phyloP scores from a whole-genome alignment of 2,329 filamentous ascomycete species.

The Epichloe sp. region DNA sequence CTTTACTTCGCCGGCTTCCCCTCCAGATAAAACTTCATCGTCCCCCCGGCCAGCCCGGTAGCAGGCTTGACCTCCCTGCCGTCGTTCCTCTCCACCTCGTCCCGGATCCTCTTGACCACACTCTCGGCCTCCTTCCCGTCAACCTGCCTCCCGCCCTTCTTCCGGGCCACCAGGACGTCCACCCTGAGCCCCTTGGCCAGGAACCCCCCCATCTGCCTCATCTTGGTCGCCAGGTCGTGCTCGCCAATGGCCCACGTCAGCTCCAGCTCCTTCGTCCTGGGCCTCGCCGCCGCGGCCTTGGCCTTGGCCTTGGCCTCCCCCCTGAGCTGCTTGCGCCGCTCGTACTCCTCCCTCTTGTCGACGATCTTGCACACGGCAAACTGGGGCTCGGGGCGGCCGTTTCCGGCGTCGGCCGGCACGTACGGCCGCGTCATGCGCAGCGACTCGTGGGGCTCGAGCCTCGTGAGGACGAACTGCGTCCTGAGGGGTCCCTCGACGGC shows the following conservation, averaged over 20 bases:
- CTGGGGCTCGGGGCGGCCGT: conserved; percentile 8
- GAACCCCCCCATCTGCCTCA: conserved; percentile 56
- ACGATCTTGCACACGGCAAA: conserved; percentile 60
- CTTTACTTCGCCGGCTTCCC: conserved; percentile 9
- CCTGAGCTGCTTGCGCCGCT: conserved; percentile 25
- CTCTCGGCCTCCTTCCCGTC: conserved; percentile 48
- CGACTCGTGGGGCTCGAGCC: conserved; percentile 21
- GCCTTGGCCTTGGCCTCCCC: conserved; percentile 24
- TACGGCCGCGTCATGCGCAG: conserved; percentile 31
- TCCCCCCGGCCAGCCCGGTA: conserved; percentile 31
- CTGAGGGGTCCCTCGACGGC: conserved; percentile 20
- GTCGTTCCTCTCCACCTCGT: conserved; percentile 19
- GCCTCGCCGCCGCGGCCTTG: conserved; percentile 25
- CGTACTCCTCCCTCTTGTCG: conserved; percentile 39
- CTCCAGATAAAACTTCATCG: conserved; percentile 31
- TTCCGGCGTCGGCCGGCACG: conserved; percentile 16
- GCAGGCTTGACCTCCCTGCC: conserved; percentile 32
- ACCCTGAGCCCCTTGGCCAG: conserved; percentile 63
- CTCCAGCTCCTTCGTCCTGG: conserved; percentile 63
- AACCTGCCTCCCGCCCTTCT: conserved; percentile 47
- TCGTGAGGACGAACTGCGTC: conserved; percentile 27
- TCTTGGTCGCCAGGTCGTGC: conserved; percentile 61
- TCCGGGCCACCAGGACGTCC: conserved; percentile 54
- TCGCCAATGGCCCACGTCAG: conserved; percentile 75
- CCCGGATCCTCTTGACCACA: conserved; percentile 33